Conservation (phyloP, 129 eudicot genomes). For the Flaveria sonorensis region DNA sequence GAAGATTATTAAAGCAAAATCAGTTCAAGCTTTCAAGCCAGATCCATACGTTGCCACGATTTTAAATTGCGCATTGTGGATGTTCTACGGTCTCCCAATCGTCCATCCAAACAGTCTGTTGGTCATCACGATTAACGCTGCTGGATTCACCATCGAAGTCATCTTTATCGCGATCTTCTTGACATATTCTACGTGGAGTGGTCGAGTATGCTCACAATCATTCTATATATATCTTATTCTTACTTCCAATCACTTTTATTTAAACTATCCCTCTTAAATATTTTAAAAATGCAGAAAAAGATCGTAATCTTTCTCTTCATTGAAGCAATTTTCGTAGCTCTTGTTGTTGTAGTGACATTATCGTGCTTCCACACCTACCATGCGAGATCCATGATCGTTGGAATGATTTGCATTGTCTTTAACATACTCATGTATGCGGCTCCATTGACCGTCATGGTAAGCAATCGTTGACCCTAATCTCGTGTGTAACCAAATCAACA, state of each 20-base stretch:
- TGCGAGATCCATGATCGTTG: conserved; percentile 57
- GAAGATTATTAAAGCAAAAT: conserved; percentile 53
- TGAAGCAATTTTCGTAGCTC: conserved; percentile 44
- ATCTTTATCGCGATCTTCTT: conserved; percentile 58
- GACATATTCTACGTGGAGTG: conserved; percentile 52
- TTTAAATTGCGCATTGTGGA: conserved; percentile 84
- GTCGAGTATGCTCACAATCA: conserved; percentile 49
- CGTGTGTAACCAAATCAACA: no score
- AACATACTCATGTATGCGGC: conserved; percentile 74
- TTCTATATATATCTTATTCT: not conserved
- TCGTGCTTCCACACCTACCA: conserved; percentile 40
- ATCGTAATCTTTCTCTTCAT: conserved; percentile 22
- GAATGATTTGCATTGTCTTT: conserved; percentile 51
- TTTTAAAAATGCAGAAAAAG: conserved; percentile 53
- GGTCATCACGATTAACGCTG: conserved; percentile 77
- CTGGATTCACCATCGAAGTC: conserved; percentile 58
- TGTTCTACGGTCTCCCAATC: conserved; percentile 73
- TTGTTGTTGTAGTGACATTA: conserved; percentile 43
- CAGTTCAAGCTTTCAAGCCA: conserved; percentile 75
- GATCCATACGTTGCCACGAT: conserved; percentile 81
- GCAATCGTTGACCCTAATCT: not conserved
- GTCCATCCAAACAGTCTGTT: conserved; percentile 66
- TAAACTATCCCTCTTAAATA: not conserved
- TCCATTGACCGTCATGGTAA: conserved; percentile 90
- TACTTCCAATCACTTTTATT: not conserved